These are phyloP conservation scores for Pseudomassariella vexata DNA, from an alignment of 2,329 filamentous ascomycete genomes.

Conservation along the genomic window DNA sequence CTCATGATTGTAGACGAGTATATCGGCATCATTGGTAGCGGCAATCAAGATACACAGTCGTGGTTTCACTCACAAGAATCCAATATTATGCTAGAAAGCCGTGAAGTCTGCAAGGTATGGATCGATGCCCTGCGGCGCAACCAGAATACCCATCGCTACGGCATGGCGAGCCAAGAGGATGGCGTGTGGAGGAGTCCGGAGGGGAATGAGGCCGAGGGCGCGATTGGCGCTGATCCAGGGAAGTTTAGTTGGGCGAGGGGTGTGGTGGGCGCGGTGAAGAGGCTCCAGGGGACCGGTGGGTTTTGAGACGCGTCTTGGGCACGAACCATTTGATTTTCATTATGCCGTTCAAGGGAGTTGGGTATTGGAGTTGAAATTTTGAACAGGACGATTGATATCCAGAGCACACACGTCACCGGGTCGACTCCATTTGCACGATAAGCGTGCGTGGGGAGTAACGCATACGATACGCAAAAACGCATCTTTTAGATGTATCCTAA, in stretches of 20 bases:
- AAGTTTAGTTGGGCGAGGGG: constrained; percentile 20
- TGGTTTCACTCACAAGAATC: constrained; percentile 77
- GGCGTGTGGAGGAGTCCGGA: constrained; percentile 56
- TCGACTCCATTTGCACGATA: too few relatives aligned
- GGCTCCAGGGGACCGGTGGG: constrained; percentile 20
- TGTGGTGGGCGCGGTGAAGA: constrained; percentile 19
- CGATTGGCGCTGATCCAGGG: constrained; percentile 50
- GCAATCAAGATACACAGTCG: constrained; percentile 75
- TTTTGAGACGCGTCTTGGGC: too few relatives aligned
- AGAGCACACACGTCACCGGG: too few relatives aligned
- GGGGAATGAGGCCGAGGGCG: constrained; percentile 31
- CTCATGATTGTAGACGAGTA: constrained; percentile 66
- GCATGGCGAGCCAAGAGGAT: constrained; percentile 44
- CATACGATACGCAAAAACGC: too few relatives aligned
- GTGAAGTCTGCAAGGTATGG: constrained; percentile 56
- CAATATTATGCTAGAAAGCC: constrained; percentile 68
- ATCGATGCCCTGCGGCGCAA: constrained; percentile 55
- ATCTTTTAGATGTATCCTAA: too few relatives aligned
- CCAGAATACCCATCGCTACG: constrained; percentile 60
- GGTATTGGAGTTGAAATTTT: too few relatives aligned
- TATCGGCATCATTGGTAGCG: constrained; percentile 67
- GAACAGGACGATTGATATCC: too few relatives aligned
- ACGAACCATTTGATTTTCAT: too few relatives aligned
- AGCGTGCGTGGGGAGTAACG: too few relatives aligned
- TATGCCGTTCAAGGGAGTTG: too few relatives aligned